Evolutionary conservation across 1,284 basidiomycete species (phyloP).

Genomic region (Abortiporus biennis): DNA sequence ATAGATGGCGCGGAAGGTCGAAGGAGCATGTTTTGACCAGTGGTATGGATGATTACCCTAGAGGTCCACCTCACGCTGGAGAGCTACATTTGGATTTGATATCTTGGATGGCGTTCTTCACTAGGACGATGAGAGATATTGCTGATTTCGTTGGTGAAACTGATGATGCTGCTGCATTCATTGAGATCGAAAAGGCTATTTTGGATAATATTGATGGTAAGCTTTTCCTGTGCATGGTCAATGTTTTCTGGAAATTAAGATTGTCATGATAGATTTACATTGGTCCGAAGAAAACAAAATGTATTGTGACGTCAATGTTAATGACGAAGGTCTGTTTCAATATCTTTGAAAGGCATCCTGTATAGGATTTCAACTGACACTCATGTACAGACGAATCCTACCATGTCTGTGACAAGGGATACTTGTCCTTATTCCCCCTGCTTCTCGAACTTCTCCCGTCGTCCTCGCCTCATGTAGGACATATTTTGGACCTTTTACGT

Average conservation of each 20-base stretch:
- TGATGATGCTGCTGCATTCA: conserved; percentile 76
- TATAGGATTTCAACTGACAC: neutral
- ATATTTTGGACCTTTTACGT: conserved; percentile 73
- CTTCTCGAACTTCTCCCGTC: conserved; percentile 74
- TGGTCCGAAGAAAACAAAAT: conserved; percentile 87
- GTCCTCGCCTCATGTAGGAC: conserved; percentile 71
- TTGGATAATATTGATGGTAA: conserved; percentile 83
- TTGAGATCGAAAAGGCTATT: conserved; percentile 73
- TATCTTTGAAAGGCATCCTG: neutral
- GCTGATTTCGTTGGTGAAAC: conserved; percentile 77
- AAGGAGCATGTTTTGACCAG: conserved; percentile 85
- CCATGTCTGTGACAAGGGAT: conserved; percentile 87
- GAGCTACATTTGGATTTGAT: conserved; percentile 92
- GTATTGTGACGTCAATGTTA: conserved; percentile 89
- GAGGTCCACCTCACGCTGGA: conserved; percentile 81
- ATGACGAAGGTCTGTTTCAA: conserved; percentile 65
- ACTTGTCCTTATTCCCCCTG: conserved; percentile 91
- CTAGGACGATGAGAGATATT: conserved; percentile 83
- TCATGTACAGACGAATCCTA: conserved; percentile 72
- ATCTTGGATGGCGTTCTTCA: conserved; percentile 94
- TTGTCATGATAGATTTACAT: conserved; percentile 66
- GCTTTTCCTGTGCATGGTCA: conserved; percentile 1
- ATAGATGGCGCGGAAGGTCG: conserved; percentile 91
- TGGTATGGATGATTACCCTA: conserved; percentile 93
- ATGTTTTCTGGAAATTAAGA: neutral